phyloP scores from a whole-genome alignment of 371 early-diverging fungal genomes.

The Apophysomyces trapeziformis region DNA sequence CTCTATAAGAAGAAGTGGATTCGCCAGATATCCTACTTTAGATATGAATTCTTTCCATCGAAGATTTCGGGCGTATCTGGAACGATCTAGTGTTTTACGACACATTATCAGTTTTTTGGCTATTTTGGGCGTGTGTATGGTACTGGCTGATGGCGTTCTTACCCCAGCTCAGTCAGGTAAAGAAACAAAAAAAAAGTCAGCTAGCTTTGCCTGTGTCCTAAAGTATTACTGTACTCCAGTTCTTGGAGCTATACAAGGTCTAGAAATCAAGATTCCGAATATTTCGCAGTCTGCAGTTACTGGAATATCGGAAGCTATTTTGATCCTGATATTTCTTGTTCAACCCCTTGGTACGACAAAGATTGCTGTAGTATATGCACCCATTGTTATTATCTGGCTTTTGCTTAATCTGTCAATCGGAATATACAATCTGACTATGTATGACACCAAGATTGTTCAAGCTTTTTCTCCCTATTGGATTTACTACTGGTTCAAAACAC shows the following conservation, averaged over 20 bases:
- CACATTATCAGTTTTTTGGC: slow-evolving; percentile 22
- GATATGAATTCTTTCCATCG: slow-evolving; percentile 22
- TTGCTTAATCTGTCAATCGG: slow-evolving; percentile 44
- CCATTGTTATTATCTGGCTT: slow-evolving; percentile 58
- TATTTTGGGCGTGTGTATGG: slow-evolving; percentile 36
- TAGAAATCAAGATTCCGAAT: slow-evolving; percentile 20
- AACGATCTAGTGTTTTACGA: slow-evolving; percentile 24
- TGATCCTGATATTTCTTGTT: slow-evolving; percentile 45
- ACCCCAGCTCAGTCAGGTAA: slow-evolving; percentile 47
- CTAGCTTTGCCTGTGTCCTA: background rate
- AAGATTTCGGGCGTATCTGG: slow-evolving; percentile 21
- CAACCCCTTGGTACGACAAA: slow-evolving; percentile 58
- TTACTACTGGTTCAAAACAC: slow-evolving; percentile 28
- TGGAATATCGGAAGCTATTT: slow-evolving; percentile 35
- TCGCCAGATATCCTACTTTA: slow-evolving; percentile 21
- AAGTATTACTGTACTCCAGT: slow-evolving; percentile 13
- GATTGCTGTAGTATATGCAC: slow-evolving; percentile 47
- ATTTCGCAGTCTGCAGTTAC: slow-evolving; percentile 19
- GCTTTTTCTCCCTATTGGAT: slow-evolving; percentile 39
- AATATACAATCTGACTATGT: slow-evolving; percentile 48
- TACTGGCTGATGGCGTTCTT: slow-evolving; percentile 45
- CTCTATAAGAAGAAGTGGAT: slow-evolving; percentile 11
- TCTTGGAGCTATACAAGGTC: slow-evolving; percentile 32
- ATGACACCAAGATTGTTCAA: slow-evolving; percentile 25
- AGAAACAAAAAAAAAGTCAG: background rate